phyloP scores from a whole-genome alignment of 345 rosid genomes.

The Syzygium aromaticum region DNA sequence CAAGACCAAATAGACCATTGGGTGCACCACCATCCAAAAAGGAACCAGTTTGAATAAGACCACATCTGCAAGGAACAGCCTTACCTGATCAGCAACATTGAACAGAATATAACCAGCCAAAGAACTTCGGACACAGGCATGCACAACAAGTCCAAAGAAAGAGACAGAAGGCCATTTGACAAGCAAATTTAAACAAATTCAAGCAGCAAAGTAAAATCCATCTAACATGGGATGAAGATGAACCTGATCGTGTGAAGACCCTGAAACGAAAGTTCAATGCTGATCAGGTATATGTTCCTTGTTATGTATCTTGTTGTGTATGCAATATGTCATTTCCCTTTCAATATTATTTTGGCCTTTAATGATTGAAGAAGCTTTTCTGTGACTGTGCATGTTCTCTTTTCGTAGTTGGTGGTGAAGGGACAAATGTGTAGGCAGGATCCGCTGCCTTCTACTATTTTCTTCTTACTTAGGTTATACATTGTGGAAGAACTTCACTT shows the following conservation, averaged over 20 bases:
- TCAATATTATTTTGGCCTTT: neutral
- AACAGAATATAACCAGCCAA: neutral
- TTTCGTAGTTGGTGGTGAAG: neutral
- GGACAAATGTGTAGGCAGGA: neutral
- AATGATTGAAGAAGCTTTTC: neutral
- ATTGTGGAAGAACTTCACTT: neutral
- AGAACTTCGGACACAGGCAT: neutral
- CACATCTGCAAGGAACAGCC: constrained; percentile 51
- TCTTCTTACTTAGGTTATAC: neutral
- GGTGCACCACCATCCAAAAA: constrained; percentile 87
- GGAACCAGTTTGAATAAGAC: constrained; percentile 73
- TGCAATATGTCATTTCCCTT: neutral
- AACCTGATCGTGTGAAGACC: constrained; percentile 74
- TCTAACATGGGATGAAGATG: constrained; percentile 96
- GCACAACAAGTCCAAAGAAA: neutral
- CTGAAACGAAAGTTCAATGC: constrained; percentile 63
- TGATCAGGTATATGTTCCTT: constrained; percentile 43
- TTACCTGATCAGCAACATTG: neutral
- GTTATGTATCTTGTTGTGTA: neutral
- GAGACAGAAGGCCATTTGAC: neutral
- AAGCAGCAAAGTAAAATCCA: constrained; percentile 62
- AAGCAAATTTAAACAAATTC: neutral
- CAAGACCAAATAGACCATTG: constrained; percentile 96
- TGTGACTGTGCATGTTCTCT: neutral
- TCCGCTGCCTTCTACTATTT: neutral